phyloP scores from a whole-genome alignment of 2,329 filamentous ascomycete genomes.

The Diatrype stigma region DNA sequence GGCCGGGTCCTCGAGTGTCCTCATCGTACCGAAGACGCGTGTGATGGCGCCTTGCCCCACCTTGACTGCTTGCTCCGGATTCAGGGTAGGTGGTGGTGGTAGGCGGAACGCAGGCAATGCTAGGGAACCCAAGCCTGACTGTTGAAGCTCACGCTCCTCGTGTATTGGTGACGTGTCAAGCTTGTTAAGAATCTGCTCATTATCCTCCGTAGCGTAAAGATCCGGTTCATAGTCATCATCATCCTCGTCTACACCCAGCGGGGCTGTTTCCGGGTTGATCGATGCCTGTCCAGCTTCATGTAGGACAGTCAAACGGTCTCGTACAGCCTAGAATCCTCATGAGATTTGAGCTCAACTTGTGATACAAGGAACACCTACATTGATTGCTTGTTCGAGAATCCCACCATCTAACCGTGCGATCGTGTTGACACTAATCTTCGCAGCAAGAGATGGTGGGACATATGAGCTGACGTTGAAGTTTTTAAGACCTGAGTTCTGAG shows the following conservation, averaged over 20 bases:
- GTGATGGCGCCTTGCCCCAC: conserved; percentile 71
- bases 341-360: conserved; percentile 4
- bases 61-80: conserved; percentile 65
- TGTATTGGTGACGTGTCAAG: conserved; percentile 65
- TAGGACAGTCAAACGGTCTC: conserved; percentile 44
- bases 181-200: conserved; percentile 73
- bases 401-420: conserved; percentile 67
- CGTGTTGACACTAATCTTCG: conserved; percentile 77
- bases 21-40: conserved; percentile 75
- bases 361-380: conserved; percentile 44
- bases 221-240: conserved; percentile 94
- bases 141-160: conserved; percentile 39
- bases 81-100: conserved; percentile 70
- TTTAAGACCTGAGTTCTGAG: conserved; percentile 67
- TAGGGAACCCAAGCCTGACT: conserved; percentile 48
- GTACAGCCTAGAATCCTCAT: conserved; percentile 42
- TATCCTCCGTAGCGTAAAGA: conserved; percentile 71
- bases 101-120: conserved; percentile 76
- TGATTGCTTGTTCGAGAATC: conserved; percentile 68
- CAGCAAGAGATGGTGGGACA: conserved; percentile 70
- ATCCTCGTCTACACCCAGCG: conserved; percentile 66
- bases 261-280: conserved; percentile 55
- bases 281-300: conserved; percentile 39
- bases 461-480: conserved; percentile 74
- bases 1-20: conserved; percentile 63